Conservation (phyloP, 1,139 yeast species). For the Geotrichum europaeum region DNA sequence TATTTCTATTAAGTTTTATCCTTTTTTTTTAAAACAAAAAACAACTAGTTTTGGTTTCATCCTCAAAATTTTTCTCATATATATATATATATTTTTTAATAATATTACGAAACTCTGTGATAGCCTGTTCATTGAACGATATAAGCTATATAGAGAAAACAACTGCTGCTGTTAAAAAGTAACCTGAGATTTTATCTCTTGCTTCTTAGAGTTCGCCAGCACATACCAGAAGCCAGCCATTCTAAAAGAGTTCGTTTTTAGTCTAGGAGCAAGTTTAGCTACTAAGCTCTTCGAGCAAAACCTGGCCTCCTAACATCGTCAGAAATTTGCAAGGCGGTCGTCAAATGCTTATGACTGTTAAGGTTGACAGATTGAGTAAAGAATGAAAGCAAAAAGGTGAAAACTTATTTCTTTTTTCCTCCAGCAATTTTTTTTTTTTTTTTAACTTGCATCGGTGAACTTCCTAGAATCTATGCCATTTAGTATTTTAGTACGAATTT, state of each 20-base stretch:
- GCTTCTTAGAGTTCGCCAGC: too few species aligned
- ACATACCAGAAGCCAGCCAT: not conserved
- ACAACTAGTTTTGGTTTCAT: too few species aligned
- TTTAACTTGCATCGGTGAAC: not conserved
- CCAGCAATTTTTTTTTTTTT: not conserved
- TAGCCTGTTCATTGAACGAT: too few species aligned
- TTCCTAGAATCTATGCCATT: not conserved
- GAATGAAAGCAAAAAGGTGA: not conserved
- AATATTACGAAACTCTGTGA: too few species aligned
- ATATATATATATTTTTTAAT: too few species aligned
- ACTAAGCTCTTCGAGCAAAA: not conserved
- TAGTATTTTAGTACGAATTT: not conserved
- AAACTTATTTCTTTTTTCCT: not conserved
- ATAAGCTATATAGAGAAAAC: too few species aligned
- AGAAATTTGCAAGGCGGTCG: not conserved
- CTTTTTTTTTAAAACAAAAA: too few species aligned
- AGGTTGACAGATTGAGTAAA: not conserved
- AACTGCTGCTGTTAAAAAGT: too few species aligned
- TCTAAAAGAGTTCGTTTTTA: not conserved
- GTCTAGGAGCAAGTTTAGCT: not conserved
- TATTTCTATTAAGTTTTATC: too few species aligned
- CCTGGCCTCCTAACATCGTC: not conserved
- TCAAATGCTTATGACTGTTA: not conserved
- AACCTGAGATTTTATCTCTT: too few species aligned
- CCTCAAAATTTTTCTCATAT: too few species aligned